Percentiles rank a stretch among this genome's conserved stretches.
Conservation (phyloP, 768 basidiomycete genomes). For the Trametes coccinea region DNA sequence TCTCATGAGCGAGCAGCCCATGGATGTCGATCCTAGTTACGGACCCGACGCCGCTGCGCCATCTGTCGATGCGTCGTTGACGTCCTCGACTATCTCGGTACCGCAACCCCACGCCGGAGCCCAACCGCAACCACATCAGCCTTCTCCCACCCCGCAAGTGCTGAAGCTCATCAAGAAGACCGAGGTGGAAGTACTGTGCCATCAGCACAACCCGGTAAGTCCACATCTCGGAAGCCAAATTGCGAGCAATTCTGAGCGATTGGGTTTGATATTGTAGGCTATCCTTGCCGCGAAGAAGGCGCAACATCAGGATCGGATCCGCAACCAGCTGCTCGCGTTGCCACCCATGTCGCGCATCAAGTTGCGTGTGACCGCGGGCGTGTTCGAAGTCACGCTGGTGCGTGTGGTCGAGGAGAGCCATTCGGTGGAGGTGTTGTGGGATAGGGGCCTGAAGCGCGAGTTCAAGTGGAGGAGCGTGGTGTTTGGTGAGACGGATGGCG, state of each 20-base stretch:
- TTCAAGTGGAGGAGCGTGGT: constrained; percentile 84
- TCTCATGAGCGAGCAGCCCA: constrained; percentile 23
- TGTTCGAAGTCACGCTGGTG: constrained; percentile 82
- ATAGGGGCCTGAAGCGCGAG: constrained; percentile 67
- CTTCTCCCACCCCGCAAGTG: constrained; percentile 30
- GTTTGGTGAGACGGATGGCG: constrained; percentile 70
- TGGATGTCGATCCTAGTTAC: constrained; percentile 35
- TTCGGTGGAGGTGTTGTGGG: constrained; percentile 83
- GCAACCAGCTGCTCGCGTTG: constrained; percentile 66
- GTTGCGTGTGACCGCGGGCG: constrained; percentile 79
- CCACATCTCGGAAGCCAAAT: not conserved
- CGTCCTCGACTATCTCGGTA: not conserved
- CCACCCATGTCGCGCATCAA: constrained; percentile 76
- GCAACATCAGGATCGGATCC: constrained; percentile 72
- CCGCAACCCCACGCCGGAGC: not conserved
- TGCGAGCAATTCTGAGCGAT: not conserved
- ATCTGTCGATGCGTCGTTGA: no score
- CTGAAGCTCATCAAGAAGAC: constrained; percentile 73
- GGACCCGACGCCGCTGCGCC: not conserved
- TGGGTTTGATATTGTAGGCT: constrained; percentile 45
- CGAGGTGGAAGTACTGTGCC: constrained; percentile 76
- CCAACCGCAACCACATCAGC: not conserved
- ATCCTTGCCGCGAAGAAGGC: constrained; percentile 74
- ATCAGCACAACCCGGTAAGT: constrained; percentile 89
- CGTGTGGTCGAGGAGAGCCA: constrained; percentile 67